Conservation (phyloP, 148 eudicot genomes). For the Dianthus caryophyllus region DNA sequence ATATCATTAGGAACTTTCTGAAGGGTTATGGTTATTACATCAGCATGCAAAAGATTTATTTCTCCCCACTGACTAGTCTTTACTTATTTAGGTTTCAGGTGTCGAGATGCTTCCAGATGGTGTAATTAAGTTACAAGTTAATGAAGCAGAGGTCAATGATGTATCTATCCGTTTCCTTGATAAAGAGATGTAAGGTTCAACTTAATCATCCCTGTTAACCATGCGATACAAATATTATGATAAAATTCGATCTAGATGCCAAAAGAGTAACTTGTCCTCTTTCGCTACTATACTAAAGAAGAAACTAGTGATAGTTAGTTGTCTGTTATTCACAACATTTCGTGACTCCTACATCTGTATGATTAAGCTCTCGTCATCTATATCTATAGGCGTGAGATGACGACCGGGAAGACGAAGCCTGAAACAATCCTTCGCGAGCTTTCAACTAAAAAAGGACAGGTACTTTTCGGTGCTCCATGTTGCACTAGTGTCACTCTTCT, state of each 20-base stretch:
- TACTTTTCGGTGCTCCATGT: slow-evolving; percentile 21
- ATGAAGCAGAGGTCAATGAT: slow-evolving; percentile 98
- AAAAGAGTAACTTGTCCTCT: background rate
- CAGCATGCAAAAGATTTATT: background rate
- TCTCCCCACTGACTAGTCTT: background rate
- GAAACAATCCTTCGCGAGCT: slow-evolving; percentile 96
- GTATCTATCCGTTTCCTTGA: slow-evolving; percentile 82
- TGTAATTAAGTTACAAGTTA: slow-evolving; percentile 75
- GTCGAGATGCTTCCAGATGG: slow-evolving; percentile 93
- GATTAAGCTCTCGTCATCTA: slow-evolving; percentile 11
- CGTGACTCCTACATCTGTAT: slow-evolving; percentile 8
- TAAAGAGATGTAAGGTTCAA: slow-evolving; percentile 66
- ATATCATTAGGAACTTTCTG: background rate
- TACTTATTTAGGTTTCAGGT: slow-evolving; percentile 71
- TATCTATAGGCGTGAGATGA: slow-evolving; percentile 72
- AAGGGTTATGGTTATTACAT: background rate
- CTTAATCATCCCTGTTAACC: background rate
- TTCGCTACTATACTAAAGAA: background rate
- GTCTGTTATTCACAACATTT: background rate
- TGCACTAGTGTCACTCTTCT: background rate
- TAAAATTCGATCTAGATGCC: background rate
- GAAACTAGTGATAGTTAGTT: background rate
- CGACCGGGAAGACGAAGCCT: slow-evolving; percentile 91
- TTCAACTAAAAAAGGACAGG: slow-evolving; percentile 98
- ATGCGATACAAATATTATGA: background rate